A percentile compares a stretch with the other conserved stretches of the same genome.
These are phyloP conservation scores for Pseudoneurospora amorphoporcata DNA, from an alignment of 495 filamentous ascomycete genomes.

Conservation along the genomic window DNA sequence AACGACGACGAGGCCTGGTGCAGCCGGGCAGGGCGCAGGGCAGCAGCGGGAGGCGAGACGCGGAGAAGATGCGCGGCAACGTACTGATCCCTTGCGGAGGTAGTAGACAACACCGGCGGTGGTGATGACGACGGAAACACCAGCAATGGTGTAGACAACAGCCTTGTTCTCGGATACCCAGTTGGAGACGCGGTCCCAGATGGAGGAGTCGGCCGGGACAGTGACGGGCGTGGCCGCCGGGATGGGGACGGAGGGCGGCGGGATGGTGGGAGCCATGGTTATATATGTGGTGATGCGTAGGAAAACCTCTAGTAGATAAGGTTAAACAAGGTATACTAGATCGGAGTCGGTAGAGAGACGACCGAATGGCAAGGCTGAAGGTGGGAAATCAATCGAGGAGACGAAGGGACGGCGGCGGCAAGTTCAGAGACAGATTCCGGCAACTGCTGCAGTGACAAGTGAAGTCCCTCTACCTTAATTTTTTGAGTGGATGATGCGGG, in stretches of 20 bases:
- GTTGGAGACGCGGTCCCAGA: constrained; percentile 81
- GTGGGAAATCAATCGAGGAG: background rate
- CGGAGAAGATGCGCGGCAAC: constrained; percentile 2
- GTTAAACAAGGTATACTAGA: background rate
- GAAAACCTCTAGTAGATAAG: background rate
- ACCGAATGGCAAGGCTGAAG: constrained; percentile 1
- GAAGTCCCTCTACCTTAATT: background rate
- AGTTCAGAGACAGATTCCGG: background rate
- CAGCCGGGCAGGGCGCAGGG: background rate
- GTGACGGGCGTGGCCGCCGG: constrained; percentile 25
- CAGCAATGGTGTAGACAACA: constrained; percentile 89
- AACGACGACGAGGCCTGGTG: background rate
- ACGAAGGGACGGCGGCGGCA: background rate
- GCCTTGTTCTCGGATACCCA: constrained; percentile 95
- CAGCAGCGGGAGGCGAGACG: background rate
- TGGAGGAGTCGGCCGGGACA: constrained; percentile 45
- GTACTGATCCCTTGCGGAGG: constrained; percentile 43
- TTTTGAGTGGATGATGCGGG: background rate
- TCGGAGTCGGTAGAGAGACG: constrained; percentile 7
- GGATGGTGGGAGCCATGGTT: constrained; percentile 33
- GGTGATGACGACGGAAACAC: constrained; percentile 82
- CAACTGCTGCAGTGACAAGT: background rate
- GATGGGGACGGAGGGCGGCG: constrained; percentile 31
- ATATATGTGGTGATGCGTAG: background rate
- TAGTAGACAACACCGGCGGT: constrained; percentile 90